These are phyloP conservation scores for Erythrobasidium hasegawianum DNA, from an alignment of 1,284 basidiomycete genomes.

Conservation along the genomic window DNA sequence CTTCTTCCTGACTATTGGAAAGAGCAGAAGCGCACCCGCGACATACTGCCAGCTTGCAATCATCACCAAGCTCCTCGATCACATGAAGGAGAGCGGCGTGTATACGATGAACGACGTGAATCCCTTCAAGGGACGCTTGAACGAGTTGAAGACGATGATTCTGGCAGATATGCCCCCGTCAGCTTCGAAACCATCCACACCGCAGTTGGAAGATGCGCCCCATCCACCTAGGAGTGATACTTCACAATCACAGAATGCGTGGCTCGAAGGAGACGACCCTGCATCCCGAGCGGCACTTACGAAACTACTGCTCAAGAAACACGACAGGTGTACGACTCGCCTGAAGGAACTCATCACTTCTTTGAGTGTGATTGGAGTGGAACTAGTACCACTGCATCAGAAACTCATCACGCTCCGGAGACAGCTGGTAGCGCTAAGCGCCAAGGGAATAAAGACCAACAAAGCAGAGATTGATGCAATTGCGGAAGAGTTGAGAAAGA, in stretches of 20 bases:
- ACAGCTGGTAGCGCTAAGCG: conserved; percentile 81
- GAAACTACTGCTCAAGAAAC: conserved; percentile 81
- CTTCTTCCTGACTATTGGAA: conserved; percentile 56
- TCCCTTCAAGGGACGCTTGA: conserved; percentile 74
- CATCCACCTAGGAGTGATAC: conserved; percentile 37
- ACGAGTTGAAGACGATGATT: conserved; percentile 75
- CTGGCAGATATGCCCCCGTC: conserved; percentile 44
- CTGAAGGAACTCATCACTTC: conserved; percentile 74
- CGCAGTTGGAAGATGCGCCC: conserved; percentile 28
- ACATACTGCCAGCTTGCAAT: conserved; percentile 90
- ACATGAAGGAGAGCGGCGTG: conserved; percentile 73
- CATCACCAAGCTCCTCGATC: conserved; percentile 54
- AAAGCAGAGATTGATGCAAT: conserved; percentile 85
- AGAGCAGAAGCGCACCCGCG: conserved; percentile 84
- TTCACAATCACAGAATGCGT: conserved; percentile 35
- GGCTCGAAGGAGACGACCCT: conserved; percentile 59
- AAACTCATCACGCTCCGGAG: conserved; percentile 81
- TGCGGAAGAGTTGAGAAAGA: conserved; percentile 87
- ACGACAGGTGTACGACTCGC: conserved; percentile 82
- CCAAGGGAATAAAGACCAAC: conserved; percentile 69
- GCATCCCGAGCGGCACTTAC: conserved; percentile 64
- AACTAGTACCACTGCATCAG: conserved; percentile 84
- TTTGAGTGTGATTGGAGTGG: conserved; percentile 74
- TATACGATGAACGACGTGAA: conserved; percentile 84
- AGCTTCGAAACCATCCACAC: conserved; percentile 15